Conservation (phyloP, 2,329 filamentous ascomycete genomes). For the Chrysoporthe cubensis region DNA sequence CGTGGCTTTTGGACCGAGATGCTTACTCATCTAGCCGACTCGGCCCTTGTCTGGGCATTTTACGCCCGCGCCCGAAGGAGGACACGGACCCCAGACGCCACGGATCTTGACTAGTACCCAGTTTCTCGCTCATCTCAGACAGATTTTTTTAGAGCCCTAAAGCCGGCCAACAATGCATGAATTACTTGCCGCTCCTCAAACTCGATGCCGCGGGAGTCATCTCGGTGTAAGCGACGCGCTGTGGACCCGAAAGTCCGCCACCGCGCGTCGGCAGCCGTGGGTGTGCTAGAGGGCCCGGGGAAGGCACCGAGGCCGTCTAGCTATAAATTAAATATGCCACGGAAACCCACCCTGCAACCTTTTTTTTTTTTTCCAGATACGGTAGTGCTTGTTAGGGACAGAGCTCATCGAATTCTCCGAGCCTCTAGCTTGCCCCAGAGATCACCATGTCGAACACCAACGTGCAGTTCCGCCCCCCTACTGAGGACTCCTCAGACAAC, state of each 20-base stretch:
- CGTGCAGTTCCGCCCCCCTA: not conserved
- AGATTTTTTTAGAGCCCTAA: not conserved
- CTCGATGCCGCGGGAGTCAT: not conserved
- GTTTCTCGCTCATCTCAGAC: not conserved
- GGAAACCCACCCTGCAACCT: not conserved
- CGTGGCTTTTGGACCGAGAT: constrained; percentile 2
- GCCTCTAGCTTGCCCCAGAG: not conserved
- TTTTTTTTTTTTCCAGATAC: not conserved
- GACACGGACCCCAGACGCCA: not conserved
- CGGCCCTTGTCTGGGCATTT: not conserved
- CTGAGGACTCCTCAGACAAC: not conserved
- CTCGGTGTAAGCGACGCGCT: not conserved
- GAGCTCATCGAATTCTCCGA: not conserved
- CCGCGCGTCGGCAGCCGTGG: not conserved
- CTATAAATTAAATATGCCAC: not conserved
- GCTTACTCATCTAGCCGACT: not conserved
- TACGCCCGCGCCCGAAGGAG: constrained; percentile 9
- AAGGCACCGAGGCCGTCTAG: not conserved
- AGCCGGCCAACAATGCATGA: not conserved
- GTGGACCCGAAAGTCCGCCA: not conserved
- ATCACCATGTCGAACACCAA: not conserved
- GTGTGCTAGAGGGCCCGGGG: not conserved
- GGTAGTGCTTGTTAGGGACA: not conserved
- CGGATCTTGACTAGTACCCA: not conserved
- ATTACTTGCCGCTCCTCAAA: not conserved